Base-by-base conservation (phyloP, 208 protist genomes). In the Novymonas esmeraldas region DNA sequence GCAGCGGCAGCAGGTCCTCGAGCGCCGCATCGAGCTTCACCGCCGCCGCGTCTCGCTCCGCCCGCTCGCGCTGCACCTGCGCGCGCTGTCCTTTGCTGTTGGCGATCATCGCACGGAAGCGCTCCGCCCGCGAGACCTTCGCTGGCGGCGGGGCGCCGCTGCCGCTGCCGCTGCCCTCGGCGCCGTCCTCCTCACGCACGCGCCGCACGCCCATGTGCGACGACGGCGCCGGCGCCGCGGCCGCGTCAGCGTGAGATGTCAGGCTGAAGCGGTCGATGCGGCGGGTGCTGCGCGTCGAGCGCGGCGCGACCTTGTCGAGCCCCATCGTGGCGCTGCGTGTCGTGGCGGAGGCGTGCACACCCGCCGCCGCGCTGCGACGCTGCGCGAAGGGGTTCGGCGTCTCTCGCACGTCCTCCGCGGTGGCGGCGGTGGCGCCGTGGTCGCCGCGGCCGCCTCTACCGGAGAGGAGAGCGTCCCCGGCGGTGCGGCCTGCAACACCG, bases 11-110 rank as follows among this genome's bases (percentile, higher is more conserved):
- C 24, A 95, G 74, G 3, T 26, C 44, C 54, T 87, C 82, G 64
- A 95, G 84, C 59, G 81, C 87, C 42, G 70, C 73, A 49, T 95
- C 90, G 39, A 95, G 71, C 22, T 79, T 82, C 16, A 66, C 70
- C 11, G 87, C 89, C 46, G 87, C 71, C 44, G 81, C 70, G 29
- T 85, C 82, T 3, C 76, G 85, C 59, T 80, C 78, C 31, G 73
- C 75, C 33, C 85, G 82, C 46, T 93, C 87, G n/a, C 83, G 81
- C 68, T 92, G 87, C 44, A 72, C 61, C 68, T 85, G 74, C 9
- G 73, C 80, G 14, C 87, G 84, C 52, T 88, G 73, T 24, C 57
- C 70, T 54, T 84, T 85, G 73, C 84, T 89, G 70, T 70, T 87
- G 39, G 78, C 50, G 41, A 95, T 60, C 65, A 93, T 73, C 44